Percentiles rank a stretch among this genome's conserved stretches.
These are phyloP conservation scores for Capsicum rhomboideum DNA, from an alignment of 257 asterid species.

Conservation along the genomic window DNA sequence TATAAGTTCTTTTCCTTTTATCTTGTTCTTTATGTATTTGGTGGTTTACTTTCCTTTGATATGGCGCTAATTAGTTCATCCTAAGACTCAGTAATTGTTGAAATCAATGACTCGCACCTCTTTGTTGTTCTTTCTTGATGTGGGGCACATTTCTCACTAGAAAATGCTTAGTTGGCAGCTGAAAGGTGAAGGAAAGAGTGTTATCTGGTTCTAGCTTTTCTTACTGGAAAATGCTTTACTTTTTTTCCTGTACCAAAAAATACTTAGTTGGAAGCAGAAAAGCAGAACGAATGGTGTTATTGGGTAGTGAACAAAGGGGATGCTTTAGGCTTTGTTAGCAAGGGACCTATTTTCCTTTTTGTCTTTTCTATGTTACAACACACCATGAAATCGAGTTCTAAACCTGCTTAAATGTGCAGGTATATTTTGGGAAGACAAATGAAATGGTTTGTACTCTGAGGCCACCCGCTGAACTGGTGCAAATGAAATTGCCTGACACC, in stretches of 20 bases:
- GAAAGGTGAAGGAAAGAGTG: not conserved
- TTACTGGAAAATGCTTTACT: not conserved
- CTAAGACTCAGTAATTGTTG: not conserved
- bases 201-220: not conserved
- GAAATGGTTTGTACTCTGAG: slow-evolving; percentile 98
- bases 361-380: not conserved
- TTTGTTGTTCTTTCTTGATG: not conserved
- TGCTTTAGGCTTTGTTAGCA: not conserved
- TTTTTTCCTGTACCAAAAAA: not conserved
- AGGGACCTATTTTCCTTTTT: not conserved
- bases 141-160: not conserved
- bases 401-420: slow-evolving; percentile 31
- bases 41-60: not conserved
- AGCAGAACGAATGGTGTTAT: not conserved
- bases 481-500: slow-evolving; percentile 57
- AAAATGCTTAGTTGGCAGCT: not conserved
- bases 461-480: slow-evolving; percentile 76
- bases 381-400: not conserved
- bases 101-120: not conserved
- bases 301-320: not conserved
- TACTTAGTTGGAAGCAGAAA: not conserved
- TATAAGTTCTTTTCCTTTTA: not conserved
- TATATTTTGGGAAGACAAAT: slow-evolving; percentile 94
- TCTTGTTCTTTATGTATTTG: not conserved
- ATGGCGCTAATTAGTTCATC: not conserved